These are phyloP conservation scores for Hypoxylon fuscum DNA, from an alignment of 495 filamentous ascomycete species.

Conservation along the genomic window DNA sequence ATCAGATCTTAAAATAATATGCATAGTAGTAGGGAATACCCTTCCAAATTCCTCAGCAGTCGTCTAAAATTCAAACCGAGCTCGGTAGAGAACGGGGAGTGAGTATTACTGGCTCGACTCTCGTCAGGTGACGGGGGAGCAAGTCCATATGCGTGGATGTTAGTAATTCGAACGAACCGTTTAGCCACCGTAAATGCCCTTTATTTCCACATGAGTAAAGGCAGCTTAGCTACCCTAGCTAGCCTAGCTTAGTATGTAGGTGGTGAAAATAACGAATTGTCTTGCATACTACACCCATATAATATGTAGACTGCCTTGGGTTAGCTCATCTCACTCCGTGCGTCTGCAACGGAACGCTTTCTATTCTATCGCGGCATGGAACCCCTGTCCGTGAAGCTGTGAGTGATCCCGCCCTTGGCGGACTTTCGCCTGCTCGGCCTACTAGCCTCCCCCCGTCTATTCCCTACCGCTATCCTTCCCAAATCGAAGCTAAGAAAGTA, in stretches of 20 bases:
- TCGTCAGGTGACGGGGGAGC: neutral
- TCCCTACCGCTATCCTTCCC: conserved; percentile 29
- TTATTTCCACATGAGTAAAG: conserved; percentile 18
- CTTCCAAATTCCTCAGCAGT: conserved; percentile 27
- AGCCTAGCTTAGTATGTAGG: conserved; percentile 8
- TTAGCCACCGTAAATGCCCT: conserved; percentile 19
- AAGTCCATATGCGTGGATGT: neutral
- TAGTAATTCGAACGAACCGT: conserved; percentile 23
- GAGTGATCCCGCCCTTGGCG: conserved; percentile 43
- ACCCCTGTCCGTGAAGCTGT: conserved; percentile 38
- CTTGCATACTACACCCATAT: conserved; percentile 31
- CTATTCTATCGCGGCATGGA: conserved; percentile 40
- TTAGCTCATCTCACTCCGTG: conserved; percentile 37
- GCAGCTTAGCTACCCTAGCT: neutral
- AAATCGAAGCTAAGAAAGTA: conserved; percentile 42
- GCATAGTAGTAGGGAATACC: conserved; percentile 29
- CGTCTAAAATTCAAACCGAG: conserved; percentile 24
- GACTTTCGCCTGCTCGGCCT: conserved; percentile 26
- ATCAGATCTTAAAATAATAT: conserved; percentile 44
- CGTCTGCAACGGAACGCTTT: conserved; percentile 41
- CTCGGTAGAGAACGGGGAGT: conserved; percentile 19
- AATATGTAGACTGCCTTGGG: neutral
- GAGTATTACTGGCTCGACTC: conserved; percentile 8
- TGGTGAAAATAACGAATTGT: conserved; percentile 33
- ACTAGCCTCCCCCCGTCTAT: conserved; percentile 21